Base-by-base conservation (phyloP, 1,139 yeast species). In the Eremothecium cymbalariae region DNA sequence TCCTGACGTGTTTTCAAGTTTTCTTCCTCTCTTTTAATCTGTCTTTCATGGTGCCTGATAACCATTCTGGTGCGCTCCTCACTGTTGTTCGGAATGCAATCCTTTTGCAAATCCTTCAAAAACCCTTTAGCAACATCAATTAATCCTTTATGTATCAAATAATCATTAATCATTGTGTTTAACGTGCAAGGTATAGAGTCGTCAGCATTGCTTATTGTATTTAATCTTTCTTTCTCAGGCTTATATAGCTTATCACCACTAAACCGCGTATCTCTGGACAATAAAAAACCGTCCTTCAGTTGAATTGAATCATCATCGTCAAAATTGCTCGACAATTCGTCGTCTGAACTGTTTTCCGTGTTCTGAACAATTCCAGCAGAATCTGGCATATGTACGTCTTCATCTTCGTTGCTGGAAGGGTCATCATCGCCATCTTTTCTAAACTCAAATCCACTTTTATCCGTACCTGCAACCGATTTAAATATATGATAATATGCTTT, bases 81-180 rank as follows among this genome's bases (percentile, higher is more conserved):
- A 13, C 50, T 53, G 15, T 46, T 50, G 23, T 51, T 46, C 6
- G 48, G 51, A 12, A 45, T 38, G 28, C 42, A 47, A 28, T 53
- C 54, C 9, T 47, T 50, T 24, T 47, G 46, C 26, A 75, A 55
- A 42, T 72, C 84, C 17, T 60, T 55, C 18, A 70, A 60, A 47
- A 85, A 77, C 0, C 84, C 76, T 37, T 68, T 68, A 7, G 79
- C 74, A 0, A 86, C 74, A 31, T 78, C 78, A 36, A 72, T 64
- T 50, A 73, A 77, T 0, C 95, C 95, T 46, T 77, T 75, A 47
- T 82, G 81, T 23, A 74, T 68, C 37, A 86, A 70, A 55, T 84
- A 85, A 4, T 78, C 77, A 38, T 73, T 66, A 3, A 86, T 76
- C 43, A 84, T 62, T 15, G 67, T 59, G 48, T 78, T 75, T 33